A percentile compares a stretch with the other conserved stretches of the same genome.
These are phyloP conservation scores for Paramecium caudatum DNA, from an alignment of 73 alveolate genomes.

Conservation along the genomic window DNA sequence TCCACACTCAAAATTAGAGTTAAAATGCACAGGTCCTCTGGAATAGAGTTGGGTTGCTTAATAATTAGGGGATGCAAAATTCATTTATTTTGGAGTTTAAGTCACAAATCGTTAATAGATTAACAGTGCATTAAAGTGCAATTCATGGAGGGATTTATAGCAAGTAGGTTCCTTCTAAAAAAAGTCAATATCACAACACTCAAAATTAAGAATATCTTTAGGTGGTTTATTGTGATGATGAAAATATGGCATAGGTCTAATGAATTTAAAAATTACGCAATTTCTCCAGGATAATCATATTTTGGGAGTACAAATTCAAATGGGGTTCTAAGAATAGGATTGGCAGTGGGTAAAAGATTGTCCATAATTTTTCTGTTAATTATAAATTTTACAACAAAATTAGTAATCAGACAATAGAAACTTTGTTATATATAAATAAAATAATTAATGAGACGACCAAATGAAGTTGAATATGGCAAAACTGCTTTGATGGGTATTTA, in stretches of 20 bases:
- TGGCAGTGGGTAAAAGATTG: conserved; percentile 39
- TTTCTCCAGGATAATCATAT: conserved; percentile 52
- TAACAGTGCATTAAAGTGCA: conserved; percentile 6
- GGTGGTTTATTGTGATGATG: conserved; percentile 10
- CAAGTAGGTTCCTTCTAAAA: neutral
- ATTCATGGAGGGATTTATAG: conserved; percentile 48
- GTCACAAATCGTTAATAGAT: conserved; percentile 49
- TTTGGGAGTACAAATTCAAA: conserved; percentile 39
- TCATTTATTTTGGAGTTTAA: neutral
- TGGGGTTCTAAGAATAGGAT: conserved; percentile 31
- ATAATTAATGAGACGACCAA: conserved; percentile 54
- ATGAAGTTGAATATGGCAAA: conserved; percentile 58
- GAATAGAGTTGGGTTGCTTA: neutral
- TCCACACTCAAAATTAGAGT: conserved; percentile 88
- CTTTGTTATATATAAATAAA: neutral
- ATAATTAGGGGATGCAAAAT: conserved; percentile 39
- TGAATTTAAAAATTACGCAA: conserved; percentile 1
- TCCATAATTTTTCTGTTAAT: conserved; percentile 48
- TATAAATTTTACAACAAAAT: conserved; percentile 8
- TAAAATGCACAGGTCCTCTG: conserved; percentile 79
- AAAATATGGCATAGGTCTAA: conserved; percentile 43
- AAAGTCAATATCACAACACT: conserved; percentile 38
- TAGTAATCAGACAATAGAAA: neutral
- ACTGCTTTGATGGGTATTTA: conserved; percentile 48
- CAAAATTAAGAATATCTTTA: conserved; percentile 31